Conservation (phyloP, 768 basidiomycete species). For the Brasilioporus rufonigricans region DNA sequence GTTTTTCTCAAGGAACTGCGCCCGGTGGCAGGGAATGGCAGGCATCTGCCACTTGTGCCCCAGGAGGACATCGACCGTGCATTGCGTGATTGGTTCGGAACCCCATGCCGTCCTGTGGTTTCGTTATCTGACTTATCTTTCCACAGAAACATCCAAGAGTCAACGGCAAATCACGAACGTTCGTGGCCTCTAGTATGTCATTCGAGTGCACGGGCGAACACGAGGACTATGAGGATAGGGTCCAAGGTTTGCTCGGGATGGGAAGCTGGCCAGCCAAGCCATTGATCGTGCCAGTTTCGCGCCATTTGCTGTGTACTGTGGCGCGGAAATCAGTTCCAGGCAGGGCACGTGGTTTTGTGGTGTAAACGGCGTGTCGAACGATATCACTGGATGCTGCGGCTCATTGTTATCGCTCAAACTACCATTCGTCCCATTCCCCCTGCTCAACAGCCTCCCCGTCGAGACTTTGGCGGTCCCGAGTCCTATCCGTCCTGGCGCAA, state of each 20-base stretch:
- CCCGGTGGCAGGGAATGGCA: no score
- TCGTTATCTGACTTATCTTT: not conserved
- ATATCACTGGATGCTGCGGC: not conserved
- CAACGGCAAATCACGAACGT: not conserved
- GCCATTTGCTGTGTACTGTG: no score
- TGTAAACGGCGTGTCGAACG: no score
- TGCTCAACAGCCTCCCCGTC: no score
- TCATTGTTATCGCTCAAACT: no score
- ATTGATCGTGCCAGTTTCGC: not conserved
- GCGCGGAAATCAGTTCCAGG: not conserved
- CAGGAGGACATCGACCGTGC: not conserved
- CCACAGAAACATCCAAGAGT: not conserved
- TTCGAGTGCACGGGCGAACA: not conserved
- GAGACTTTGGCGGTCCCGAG: no score
- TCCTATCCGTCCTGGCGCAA: no score
- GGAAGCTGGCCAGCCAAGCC: not conserved
- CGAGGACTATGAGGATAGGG: not conserved
- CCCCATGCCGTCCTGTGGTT: not conserved
- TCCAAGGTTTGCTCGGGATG: not conserved
- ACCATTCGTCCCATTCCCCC: no score
- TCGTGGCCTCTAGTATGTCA: not conserved
- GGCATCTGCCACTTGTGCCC: no score
- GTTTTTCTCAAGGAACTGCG: no score
- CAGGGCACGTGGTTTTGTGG: not conserved
- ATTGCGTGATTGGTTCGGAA: not conserved